Percentiles rank a stretch among this genome's conserved stretches.
phyloP scores from a whole-genome alignment of 176 grass and related monocot genomes.

The Aegilops sharonensis region DNA sequence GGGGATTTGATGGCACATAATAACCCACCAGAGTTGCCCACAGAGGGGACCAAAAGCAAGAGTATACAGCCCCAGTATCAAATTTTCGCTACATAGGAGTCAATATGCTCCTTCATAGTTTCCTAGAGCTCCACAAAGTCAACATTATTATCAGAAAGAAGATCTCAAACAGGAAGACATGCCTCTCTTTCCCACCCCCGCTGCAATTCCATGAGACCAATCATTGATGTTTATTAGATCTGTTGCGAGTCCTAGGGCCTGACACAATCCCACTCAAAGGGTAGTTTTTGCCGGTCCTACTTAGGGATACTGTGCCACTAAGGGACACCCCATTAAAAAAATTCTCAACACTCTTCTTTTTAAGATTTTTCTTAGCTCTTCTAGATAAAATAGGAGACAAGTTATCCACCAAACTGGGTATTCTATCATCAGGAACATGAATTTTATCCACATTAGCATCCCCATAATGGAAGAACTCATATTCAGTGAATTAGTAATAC shows the following conservation, averaged over 20 bases:
- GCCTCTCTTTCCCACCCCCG: neutral
- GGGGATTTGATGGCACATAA: neutral
- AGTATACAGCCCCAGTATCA: neutral
- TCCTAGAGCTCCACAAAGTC: neutral
- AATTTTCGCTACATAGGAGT: neutral
- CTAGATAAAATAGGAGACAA: too few species aligned
- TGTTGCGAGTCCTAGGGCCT: neutral
- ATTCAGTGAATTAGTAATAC: slow-evolving; percentile 10
- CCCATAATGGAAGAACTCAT: too few species aligned
- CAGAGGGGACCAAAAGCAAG: neutral
- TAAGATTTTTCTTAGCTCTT: neutral
- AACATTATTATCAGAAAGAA: neutral
- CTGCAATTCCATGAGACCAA: neutral
- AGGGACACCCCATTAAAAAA: neutral
- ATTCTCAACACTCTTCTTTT: neutral
- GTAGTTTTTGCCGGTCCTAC: neutral
- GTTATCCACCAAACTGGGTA: too few species aligned
- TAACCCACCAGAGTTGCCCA: neutral
- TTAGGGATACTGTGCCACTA: neutral
- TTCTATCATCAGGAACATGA: too few species aligned
- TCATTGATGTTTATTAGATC: neutral
- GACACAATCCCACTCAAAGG: neutral
- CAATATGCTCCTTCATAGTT: neutral
- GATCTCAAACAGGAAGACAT: neutral
- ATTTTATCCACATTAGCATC: too few species aligned